Conservation (phyloP, 2,329 filamentous ascomycete species). For the Aaosphaeria pasadenensis region DNA sequence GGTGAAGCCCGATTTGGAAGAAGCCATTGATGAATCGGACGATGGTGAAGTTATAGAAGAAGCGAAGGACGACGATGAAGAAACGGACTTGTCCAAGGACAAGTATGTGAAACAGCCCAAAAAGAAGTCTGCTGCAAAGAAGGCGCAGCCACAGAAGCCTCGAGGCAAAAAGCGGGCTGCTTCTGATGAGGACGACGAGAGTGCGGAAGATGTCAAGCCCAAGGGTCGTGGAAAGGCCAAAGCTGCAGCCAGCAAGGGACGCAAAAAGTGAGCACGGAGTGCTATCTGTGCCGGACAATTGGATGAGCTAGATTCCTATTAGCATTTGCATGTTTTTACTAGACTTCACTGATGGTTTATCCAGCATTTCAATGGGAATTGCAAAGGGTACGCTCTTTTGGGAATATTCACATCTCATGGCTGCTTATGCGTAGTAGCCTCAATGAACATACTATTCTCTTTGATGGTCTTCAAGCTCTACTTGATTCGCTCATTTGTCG, state of each 20-base stretch:
- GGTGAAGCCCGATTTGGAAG: slow-evolving; percentile 89
- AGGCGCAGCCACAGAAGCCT: slow-evolving; percentile 45
- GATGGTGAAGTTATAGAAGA: slow-evolving; percentile 51
- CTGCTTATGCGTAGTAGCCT: background rate
- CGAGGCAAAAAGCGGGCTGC: slow-evolving; percentile 38
- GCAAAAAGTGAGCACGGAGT: slow-evolving; percentile 15
- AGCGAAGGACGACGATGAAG: slow-evolving; percentile 63
- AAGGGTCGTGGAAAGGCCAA: slow-evolving; percentile 48
- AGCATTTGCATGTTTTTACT: background rate
- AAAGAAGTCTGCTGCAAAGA: slow-evolving; percentile 55
- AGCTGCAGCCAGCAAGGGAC: slow-evolving; percentile 23
- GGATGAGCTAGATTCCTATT: background rate
- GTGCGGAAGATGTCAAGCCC: slow-evolving; percentile 50
- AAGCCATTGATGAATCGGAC: slow-evolving; percentile 91
- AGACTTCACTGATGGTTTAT: background rate
- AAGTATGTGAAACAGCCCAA: slow-evolving; percentile 95
- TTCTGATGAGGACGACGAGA: slow-evolving; percentile 31
- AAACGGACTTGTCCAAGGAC: slow-evolving; percentile 85
- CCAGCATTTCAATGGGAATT: too few species aligned
- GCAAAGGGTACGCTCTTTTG: too few species aligned
- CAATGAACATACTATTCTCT: background rate
- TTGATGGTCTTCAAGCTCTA: background rate
- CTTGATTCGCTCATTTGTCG: too few species aligned
- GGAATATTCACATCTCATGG: background rate
- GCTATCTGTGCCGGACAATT: background rate